Evolutionary conservation across 164 flowering plant genomes (phyloP).

Genomic region (Cinnamomum micranthum): DNA sequence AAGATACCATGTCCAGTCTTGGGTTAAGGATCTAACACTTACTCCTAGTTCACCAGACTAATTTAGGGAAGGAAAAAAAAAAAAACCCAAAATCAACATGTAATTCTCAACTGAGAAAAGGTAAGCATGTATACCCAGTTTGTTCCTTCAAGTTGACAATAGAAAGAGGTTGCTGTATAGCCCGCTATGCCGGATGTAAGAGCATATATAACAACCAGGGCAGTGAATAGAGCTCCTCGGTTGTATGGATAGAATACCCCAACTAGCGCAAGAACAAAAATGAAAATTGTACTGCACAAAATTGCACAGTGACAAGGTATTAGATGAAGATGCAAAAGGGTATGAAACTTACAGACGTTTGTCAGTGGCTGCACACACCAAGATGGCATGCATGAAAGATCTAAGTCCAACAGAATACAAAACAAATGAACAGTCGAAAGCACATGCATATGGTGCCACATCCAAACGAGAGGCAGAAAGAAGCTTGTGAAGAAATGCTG

Average conservation of each 20-base stretch:
- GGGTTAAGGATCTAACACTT: too few relatives aligned
- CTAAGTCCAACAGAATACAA: too few relatives aligned
- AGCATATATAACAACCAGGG: conserved; percentile 39
- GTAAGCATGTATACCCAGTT: conserved; percentile 27
- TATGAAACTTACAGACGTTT: not conserved
- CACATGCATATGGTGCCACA: too few relatives aligned
- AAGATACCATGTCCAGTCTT: too few relatives aligned
- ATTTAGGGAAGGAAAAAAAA: not conserved
- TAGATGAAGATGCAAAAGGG: not conserved
- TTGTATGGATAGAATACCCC: conserved; percentile 44
- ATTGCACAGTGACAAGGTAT: not conserved
- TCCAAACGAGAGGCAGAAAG: not conserved
- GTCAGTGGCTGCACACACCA: too few relatives aligned
- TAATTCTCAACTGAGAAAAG: not conserved
- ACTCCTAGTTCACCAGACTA: too few relatives aligned
- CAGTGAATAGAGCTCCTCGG: conserved; percentile 41
- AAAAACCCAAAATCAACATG: not conserved
- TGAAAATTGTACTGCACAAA: conserved; percentile 35
- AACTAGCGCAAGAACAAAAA: conserved; percentile 35
- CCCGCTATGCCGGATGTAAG: conserved; percentile 42
- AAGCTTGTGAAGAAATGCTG: not conserved
- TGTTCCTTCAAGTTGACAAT: conserved; percentile 41
- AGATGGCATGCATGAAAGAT: too few relatives aligned
- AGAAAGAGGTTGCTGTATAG: conserved; percentile 39
- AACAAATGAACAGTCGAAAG: too few relatives aligned